phyloP scores from a whole-genome alignment of 441 rosid species.

The Kokia cookei region DNA sequence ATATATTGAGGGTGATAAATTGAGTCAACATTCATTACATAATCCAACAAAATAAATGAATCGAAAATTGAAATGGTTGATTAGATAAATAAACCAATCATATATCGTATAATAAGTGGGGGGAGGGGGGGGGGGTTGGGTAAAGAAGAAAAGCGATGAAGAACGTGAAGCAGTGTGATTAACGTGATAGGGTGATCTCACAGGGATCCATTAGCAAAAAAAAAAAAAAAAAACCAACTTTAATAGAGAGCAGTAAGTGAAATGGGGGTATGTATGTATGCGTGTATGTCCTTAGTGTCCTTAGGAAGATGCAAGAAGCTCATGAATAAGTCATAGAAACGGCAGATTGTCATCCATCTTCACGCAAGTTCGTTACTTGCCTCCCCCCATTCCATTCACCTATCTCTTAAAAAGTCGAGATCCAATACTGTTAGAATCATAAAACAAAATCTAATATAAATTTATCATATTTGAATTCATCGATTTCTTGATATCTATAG shows the following conservation, averaged over 20 bases:
- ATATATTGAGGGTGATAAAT: too few species aligned
- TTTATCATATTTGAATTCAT: too few species aligned
- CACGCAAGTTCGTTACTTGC: background rate
- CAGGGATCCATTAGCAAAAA: background rate
- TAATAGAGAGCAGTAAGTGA: conserved; percentile 6
- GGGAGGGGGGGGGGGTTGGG: background rate
- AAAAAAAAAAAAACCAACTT: background rate
- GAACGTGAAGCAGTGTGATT: conserved; percentile 34
- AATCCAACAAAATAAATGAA: too few species aligned
- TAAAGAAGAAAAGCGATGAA: conserved; percentile 12
- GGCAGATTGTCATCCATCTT: background rate
- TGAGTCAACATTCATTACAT: too few species aligned
- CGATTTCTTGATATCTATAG: too few species aligned
- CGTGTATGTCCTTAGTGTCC: background rate
- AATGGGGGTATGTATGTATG: background rate
- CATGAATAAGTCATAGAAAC: conserved; percentile 54
- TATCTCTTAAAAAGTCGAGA: background rate
- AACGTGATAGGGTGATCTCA: conserved; percentile 27
- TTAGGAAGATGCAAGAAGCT: conserved; percentile 36
- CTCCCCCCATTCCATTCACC: background rate
- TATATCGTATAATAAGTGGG: too few species aligned
- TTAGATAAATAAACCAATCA: too few species aligned
- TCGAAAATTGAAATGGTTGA: too few species aligned
- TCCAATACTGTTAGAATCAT: too few species aligned
- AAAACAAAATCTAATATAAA: too few species aligned